These are phyloP conservation scores for Thermochaetoides thermophila DNA, from an alignment of 495 filamentous ascomycete genomes.

Conservation along the genomic window DNA sequence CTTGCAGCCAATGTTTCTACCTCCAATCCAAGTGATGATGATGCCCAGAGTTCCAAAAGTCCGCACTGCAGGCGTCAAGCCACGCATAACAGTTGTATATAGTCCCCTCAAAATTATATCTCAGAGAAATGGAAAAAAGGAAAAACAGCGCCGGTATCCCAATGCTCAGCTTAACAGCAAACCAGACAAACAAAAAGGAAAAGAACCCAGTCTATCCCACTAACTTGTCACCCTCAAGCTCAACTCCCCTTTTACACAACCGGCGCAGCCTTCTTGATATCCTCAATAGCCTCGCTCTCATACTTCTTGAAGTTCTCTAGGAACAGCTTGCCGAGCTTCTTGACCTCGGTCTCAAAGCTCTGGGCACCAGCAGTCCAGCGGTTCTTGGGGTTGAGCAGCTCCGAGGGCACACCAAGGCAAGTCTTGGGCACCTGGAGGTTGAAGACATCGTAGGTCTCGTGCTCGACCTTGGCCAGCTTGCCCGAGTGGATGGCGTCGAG, in stretches of 20 bases:
- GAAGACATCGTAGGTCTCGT: conserved; percentile 93
- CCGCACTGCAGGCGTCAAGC: no score
- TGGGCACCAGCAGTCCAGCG: conserved; percentile 69
- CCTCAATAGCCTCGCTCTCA: conserved; percentile 24
- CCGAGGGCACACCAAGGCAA: conserved; percentile 71
- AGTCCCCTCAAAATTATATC: no score
- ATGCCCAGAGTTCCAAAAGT: no score
- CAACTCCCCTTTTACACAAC: conserved; percentile 27
- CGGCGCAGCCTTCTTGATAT: conserved; percentile 44
- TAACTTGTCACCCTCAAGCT: no score
- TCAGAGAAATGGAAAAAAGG: no score
- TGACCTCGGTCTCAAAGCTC: conserved; percentile 74
- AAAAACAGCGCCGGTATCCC: no score
- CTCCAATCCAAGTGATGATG: no score
- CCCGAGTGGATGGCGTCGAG: conserved; percentile 95
- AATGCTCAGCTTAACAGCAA: conserved; percentile 1
- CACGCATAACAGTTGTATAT: no score
- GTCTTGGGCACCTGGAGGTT: conserved; percentile 82
- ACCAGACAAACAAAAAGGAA: background rate
- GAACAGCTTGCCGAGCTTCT: conserved; percentile 75
- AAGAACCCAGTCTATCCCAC: background rate
- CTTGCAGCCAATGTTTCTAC: no score
- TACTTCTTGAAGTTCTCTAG: conserved; percentile 70
- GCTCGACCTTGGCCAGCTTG: conserved; percentile 78
- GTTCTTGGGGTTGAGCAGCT: conserved; percentile 87